Evolutionary conservation across 371 early-diverging fungal genomes (phyloP).

Genomic region (Haplosporangium sp.): DNA sequence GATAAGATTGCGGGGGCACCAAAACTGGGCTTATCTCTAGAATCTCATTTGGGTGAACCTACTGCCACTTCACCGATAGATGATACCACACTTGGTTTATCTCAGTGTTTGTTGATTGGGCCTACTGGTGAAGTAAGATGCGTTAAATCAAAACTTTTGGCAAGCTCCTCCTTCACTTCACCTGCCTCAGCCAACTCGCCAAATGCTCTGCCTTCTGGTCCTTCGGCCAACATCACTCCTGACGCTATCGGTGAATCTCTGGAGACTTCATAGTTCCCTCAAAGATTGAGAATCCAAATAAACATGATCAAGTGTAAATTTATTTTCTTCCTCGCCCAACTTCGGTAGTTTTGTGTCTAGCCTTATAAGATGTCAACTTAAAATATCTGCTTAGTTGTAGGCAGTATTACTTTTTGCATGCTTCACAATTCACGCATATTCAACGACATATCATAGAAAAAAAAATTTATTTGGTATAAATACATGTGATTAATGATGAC

Average conservation of each 20-base stretch:
- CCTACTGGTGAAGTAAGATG: conserved; percentile 68
- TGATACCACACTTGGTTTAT: conserved; percentile 46
- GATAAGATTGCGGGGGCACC: conserved; percentile 58
- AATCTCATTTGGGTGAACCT: background rate
- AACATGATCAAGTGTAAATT: conserved; percentile 5
- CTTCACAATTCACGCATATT: conserved; percentile 36
- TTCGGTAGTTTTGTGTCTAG: conserved; percentile 49
- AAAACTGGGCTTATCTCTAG: conserved; percentile 40
- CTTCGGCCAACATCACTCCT: background rate
- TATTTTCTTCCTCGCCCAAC: conserved; percentile 39
- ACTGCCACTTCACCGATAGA: background rate
- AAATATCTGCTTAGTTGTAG: conserved; percentile 79
- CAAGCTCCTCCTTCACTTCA: conserved; percentile 11
- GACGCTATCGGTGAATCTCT: conserved; percentile 8
- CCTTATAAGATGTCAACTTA: conserved; percentile 58
- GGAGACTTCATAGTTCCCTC: conserved; percentile 11
- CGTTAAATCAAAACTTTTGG: conserved; percentile 20
- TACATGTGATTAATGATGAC: too few species aligned
- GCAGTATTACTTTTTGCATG: conserved; percentile 84
- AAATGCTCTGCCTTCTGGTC: conserved; percentile 10
- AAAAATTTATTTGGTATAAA: too few species aligned
- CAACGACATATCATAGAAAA: too few species aligned
- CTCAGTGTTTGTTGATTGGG: conserved; percentile 67
- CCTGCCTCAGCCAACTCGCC: conserved; percentile 13
- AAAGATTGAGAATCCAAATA: background rate